These are phyloP conservation scores for Naegleria fowleri DNA, from an alignment of 208 protist genomes.

Conservation along the genomic window DNA sequence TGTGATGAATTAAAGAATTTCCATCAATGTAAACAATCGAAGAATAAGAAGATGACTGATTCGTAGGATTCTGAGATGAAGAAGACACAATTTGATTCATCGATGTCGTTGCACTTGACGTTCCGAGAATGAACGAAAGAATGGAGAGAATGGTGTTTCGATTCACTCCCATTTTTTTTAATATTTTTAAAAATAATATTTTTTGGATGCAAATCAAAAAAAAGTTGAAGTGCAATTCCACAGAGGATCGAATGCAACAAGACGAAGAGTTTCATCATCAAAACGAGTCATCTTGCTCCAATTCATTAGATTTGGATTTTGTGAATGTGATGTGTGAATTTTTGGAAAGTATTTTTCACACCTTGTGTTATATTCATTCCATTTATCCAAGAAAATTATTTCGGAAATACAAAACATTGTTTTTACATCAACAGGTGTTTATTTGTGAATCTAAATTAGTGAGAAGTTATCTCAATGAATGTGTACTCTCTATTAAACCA, in stretches of 20 bases:
- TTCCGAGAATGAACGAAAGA: neutral
- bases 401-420: neutral
- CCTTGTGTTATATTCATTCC: neutral
- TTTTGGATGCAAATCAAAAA: no score
- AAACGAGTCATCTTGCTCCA: neutral
- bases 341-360: neutral
- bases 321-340: neutral
- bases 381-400: neutral
- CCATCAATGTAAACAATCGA: neutral
- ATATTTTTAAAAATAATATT: neutral
- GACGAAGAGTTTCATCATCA: no score
- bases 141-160: neutral
- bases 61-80: no score
- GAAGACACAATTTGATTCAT: neutral
- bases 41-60: no score
- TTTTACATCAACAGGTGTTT: neutral
- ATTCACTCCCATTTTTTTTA: neutral
- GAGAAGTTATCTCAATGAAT: neutral
- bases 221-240: no score
- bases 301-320: neutral
- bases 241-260: no score
- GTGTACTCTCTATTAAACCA: neutral
- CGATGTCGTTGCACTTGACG: neutral
- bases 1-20: neutral
- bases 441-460: conserved; percentile 3